phyloP scores from a whole-genome alignment of 805 yeast genomes.

The Pichia phayaonensis region DNA sequence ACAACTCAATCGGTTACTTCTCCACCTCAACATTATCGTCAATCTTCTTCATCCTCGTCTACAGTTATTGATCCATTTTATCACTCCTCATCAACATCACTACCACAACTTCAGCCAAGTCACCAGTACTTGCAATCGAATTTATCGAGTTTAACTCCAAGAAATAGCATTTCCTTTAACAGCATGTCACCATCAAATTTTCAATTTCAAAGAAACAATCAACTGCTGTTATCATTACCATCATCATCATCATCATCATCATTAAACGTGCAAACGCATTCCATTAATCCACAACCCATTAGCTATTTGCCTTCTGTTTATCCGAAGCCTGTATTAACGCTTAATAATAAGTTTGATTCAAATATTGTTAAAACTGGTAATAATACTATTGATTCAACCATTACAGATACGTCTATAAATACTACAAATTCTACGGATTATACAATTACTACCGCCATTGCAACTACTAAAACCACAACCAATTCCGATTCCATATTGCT shows the following conservation, averaged over 20 bases:
- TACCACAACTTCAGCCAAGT: not conserved
- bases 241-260: not conserved
- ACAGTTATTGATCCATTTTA: not conserved
- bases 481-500: not conserved
- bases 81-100: not conserved
- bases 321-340: not conserved
- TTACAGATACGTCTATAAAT: not conserved
- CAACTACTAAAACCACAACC: no score
- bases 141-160: not conserved
- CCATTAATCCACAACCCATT: not conserved
- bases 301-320: not conserved
- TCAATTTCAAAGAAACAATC: not conserved
- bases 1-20: not conserved
- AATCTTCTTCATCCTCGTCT: not conserved
- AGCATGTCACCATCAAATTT: not conserved
- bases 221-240: not conserved
- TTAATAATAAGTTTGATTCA: not conserved
- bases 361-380: not conserved
- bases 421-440: no score
- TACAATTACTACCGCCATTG: no score
- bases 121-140: not conserved
- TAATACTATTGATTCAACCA: not conserved
- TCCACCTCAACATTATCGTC: not conserved
- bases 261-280: not conserved
- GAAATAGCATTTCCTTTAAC: not conserved